Percentiles rank a stretch among this genome's conserved stretches.
Evolutionary conservation across 441 rosid genomes (phyloP).

Genomic region (Arabidopsis hybrid): DNA sequence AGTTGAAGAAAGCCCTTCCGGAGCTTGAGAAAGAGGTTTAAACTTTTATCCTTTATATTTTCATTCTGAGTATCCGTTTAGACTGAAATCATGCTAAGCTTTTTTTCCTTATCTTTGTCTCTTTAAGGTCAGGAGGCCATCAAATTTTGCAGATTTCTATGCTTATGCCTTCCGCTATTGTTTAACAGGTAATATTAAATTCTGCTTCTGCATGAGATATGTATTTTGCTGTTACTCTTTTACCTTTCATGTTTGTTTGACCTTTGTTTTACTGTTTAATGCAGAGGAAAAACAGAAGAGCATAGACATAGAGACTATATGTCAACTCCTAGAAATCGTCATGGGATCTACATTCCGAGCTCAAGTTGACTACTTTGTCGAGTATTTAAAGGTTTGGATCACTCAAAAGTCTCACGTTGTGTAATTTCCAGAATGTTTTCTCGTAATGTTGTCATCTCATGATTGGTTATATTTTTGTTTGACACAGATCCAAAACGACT

Average conservation of each 20-base stretch:
- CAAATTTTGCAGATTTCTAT: slow-evolving; percentile 83
- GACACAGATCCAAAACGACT: slow-evolving; percentile 69
- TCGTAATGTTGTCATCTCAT: background rate
- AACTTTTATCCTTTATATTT: slow-evolving; percentile 15
- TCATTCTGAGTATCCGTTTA: slow-evolving; percentile 25
- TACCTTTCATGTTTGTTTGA: slow-evolving; percentile 21
- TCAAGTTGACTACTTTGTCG: slow-evolving; percentile 81
- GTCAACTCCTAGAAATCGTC: slow-evolving; percentile 80
- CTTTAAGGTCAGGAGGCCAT: slow-evolving; percentile 67
- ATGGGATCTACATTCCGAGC: slow-evolving; percentile 73
- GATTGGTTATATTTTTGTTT: background rate
- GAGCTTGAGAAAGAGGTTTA: slow-evolving; percentile 61
- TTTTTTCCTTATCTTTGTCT: slow-evolving; percentile 16
- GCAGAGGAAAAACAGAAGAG: slow-evolving; percentile 95
- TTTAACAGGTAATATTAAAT: slow-evolving; percentile 63
- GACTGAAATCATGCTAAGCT: background rate
- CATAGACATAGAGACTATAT: slow-evolving; percentile 86
- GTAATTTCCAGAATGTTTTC: background rate
- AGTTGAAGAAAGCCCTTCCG: slow-evolving; percentile 78
- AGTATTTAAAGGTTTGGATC: slow-evolving; percentile 60
- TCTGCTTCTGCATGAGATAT: slow-evolving; percentile 21
- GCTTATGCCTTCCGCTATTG: slow-evolving; percentile 88
- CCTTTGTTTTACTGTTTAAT: slow-evolving; percentile 31
- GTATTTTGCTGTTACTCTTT: background rate
- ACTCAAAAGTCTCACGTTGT: slow-evolving; percentile 6